Base-by-base conservation (phyloP, 176 grass and related monocot species). In the Phoenix roebelenii region DNA sequence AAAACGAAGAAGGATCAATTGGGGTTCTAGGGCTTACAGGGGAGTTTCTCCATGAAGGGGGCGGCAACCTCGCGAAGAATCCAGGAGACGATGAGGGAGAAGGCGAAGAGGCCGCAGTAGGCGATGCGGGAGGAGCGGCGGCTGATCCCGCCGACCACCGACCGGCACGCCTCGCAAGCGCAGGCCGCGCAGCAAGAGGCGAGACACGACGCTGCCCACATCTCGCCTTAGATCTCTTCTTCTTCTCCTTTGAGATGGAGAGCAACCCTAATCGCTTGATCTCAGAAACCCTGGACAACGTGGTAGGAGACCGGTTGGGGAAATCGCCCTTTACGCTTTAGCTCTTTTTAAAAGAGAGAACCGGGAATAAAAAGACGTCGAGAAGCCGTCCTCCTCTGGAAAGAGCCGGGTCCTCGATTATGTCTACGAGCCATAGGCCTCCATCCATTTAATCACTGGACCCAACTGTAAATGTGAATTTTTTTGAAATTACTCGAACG, bases 121-220 rank as follows among this genome's bases (percentile, higher is more conserved):
- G 93, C 93, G 87, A 98, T 98, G 72, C 93, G 93, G 19, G 93
- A 84, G 30, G 87, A 92, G 35, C 93, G 93, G 73, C 93, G 87
- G 70, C 87, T 88, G 84, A 98, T 98, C 79, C 87, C 83, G 66
- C 87, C 87, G 51, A 91, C 93, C 63, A 85, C 84, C 32, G 93
- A 92, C 19, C 93, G 93, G 81, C 93, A 98, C 60, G 93, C 93
- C 73, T 98, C 93, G 87, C 93, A 98, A 4, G 93, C 93, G 81
- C 93, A 98, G 55, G 87, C 93, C 18, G 93, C 93, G 84, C 93
- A 98, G 79, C 93, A 98, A 10, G 93, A 98, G 30, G 93, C 93
- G 80, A 98, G 77, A 79, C 93, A 98, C 69, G 93, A 98, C 20
- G 93, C 93, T 1, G 87, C 93, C 93, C 92, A 96, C 92, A 96